A percentile compares a stretch with the other conserved stretches of the same genome.
Evolutionary conservation across 176 grass and related monocot genomes (phyloP).

Genomic region (Ensete glaucum): DNA sequence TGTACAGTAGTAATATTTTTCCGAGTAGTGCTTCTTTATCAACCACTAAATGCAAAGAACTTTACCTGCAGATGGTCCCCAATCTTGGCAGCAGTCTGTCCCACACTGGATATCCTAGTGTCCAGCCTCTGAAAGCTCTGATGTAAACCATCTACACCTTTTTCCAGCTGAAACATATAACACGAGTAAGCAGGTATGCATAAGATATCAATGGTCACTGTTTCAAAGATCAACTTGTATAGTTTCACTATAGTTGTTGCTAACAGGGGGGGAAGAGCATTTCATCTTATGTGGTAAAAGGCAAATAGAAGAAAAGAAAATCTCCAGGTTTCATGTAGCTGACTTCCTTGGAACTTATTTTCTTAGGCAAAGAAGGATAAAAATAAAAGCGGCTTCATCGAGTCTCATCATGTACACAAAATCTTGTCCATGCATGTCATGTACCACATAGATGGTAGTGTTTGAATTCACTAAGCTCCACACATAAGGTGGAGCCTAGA

Average conservation of each 20-base stretch:
- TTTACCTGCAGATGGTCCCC: conserved; percentile 98
- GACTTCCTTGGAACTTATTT: too few relatives aligned
- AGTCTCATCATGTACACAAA: too few relatives aligned
- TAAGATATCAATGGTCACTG: conserved; percentile 5
- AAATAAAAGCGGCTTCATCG: too few relatives aligned
- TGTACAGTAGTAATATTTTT: conserved; percentile 2
- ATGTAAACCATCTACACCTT: conserved; percentile 95
- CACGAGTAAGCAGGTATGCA: conserved; percentile 13
- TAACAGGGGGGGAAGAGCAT: neutral
- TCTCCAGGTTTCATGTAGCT: too few relatives aligned
- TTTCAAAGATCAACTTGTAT: neutral
- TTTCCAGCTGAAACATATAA: conserved; percentile 65
- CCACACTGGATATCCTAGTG: conserved; percentile 94
- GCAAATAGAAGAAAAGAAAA: neutral
- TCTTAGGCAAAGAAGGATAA: too few relatives aligned
- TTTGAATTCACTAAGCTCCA: too few relatives aligned
- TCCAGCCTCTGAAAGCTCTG: conserved; percentile 95
- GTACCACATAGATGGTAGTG: too few relatives aligned
- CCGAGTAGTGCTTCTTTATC: neutral
- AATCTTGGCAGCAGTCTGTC: conserved; percentile 98
- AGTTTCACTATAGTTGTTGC: neutral
- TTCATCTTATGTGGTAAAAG: neutral
- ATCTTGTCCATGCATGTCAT: too few relatives aligned
- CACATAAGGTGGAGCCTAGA: too few relatives aligned
- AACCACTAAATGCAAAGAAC: conserved; percentile 14